phyloP scores from a whole-genome alignment of 345 rosid species.

The Corchorus olitorius region DNA sequence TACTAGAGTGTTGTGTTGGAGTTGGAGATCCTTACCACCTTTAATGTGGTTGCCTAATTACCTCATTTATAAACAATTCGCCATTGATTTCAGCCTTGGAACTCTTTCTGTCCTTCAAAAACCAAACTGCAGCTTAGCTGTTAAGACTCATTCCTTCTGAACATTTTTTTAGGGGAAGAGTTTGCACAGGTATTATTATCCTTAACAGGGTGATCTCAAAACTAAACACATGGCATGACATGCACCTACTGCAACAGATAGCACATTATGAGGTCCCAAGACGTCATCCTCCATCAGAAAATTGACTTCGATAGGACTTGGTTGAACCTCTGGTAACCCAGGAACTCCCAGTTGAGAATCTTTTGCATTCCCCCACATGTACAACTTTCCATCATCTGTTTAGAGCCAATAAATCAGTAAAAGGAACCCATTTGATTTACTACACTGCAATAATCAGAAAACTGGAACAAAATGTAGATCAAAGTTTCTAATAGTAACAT shows the following conservation, averaged over 20 bases:
- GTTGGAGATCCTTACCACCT: neutral
- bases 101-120: neutral
- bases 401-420: slow-evolving; percentile 4
- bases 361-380: slow-evolving; percentile 95
- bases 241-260: slow-evolving; percentile 79
- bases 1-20: neutral
- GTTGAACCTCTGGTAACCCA: slow-evolving; percentile 72
- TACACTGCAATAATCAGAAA: neutral
- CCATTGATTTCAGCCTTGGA: neutral
- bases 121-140: neutral
- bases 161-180: neutral
- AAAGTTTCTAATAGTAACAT: no score
- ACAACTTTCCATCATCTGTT: slow-evolving; percentile 75
- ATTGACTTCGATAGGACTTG: slow-evolving; percentile 66
- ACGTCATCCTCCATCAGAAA: slow-evolving; percentile 76
- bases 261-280: slow-evolving; percentile 53
- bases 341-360: slow-evolving; percentile 91
- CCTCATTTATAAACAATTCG: neutral
- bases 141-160: neutral
- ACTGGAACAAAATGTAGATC: neutral
- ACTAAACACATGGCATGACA: slow-evolving; percentile 87
- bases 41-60: neutral
- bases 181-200: neutral
- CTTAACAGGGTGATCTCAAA: slow-evolving; percentile 45
- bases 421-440: neutral